phyloP scores from a whole-genome alignment of 176 grass and related monocot species.

The Cocos nucifera region DNA sequence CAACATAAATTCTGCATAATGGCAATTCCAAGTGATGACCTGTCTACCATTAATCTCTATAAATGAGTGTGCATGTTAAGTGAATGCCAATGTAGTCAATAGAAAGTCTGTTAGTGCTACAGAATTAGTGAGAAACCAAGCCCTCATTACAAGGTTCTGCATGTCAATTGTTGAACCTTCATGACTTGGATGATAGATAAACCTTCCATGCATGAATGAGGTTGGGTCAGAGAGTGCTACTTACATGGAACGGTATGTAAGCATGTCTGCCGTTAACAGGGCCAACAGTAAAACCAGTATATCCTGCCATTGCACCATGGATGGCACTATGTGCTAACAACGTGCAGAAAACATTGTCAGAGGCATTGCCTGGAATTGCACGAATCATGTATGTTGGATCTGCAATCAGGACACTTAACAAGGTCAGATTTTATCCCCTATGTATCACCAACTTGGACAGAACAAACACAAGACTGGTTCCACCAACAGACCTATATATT shows the following conservation, averaged over 20 bases:
- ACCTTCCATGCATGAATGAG: no score
- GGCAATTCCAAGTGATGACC: no score
- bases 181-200: no score
- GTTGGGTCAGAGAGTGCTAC: slow-evolving; percentile 1
- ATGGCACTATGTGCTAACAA: slow-evolving; percentile 76
- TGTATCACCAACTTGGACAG: no score
- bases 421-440: not conserved
- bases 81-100: no score
- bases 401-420: not conserved
- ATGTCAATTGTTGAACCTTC: no score
- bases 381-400: slow-evolving; percentile 90
- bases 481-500: slow-evolving; percentile 47
- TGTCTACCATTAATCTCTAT: no score
- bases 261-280: slow-evolving; percentile 77
- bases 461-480: not conserved
- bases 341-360: slow-evolving; percentile 89
- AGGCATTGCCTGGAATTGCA: slow-evolving; percentile 72
- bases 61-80: no score
- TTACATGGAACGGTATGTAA: slow-evolving; percentile 97
- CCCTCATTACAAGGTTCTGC: no score
- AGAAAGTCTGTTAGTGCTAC: no score
- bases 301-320: slow-evolving; percentile 88
- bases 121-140: no score
- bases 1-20: no score
- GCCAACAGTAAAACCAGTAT: slow-evolving; percentile 81